Percentiles rank a stretch among this genome's conserved stretches.
These are phyloP conservation scores for Royoungia palumana DNA, from an alignment of 768 basidiomycete genomes.

Conservation along the genomic window DNA sequence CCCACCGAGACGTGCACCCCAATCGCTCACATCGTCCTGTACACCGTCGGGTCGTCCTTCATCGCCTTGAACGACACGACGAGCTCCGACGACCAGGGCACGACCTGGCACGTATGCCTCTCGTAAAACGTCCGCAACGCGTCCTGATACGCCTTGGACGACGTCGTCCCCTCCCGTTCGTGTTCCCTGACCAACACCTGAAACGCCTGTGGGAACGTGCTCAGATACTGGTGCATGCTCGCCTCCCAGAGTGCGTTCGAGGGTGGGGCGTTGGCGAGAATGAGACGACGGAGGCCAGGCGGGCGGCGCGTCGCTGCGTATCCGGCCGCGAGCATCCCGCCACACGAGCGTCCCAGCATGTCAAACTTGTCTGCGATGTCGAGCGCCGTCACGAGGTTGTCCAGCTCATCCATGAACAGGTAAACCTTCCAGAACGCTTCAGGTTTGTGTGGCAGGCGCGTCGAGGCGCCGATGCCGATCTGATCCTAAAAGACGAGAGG, in stretches of 20 bases:
- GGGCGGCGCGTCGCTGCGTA: constrained; percentile 38
- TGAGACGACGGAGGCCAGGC: constrained; percentile 34
- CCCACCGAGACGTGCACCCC: too few species aligned
- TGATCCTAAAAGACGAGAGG: constrained; percentile 51
- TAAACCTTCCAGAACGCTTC: constrained; percentile 42
- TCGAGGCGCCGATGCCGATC: constrained; percentile 41
- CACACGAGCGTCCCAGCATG: constrained; percentile 55
- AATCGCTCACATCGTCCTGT: constrained; percentile 30
- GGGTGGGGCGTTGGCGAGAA: constrained; percentile 32
- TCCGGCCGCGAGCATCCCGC: constrained; percentile 45
- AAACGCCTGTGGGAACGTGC: constrained; percentile 27
- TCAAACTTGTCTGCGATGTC: constrained; percentile 38
- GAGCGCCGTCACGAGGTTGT: constrained; percentile 43
- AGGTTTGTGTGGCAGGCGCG: constrained; percentile 38
- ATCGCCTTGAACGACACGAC: constrained; percentile 20
- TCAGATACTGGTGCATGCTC: constrained; percentile 21
- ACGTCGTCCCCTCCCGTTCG: constrained; percentile 31
- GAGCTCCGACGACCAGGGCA: constrained; percentile 33
- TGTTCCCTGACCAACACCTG: constrained; percentile 24
- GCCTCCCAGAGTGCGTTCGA: constrained; percentile 23
- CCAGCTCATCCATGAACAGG: constrained; percentile 52
- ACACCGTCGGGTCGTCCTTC: constrained; percentile 33
- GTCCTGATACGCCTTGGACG: constrained; percentile 30
- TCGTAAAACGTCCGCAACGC: constrained; percentile 25
- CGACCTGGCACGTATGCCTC: constrained; percentile 31